Percentiles rank a stretch among this genome's conserved stretches.
Conservation (phyloP, 2,329 filamentous ascomycete genomes). For the Ophiostoma tasmaniense region DNA sequence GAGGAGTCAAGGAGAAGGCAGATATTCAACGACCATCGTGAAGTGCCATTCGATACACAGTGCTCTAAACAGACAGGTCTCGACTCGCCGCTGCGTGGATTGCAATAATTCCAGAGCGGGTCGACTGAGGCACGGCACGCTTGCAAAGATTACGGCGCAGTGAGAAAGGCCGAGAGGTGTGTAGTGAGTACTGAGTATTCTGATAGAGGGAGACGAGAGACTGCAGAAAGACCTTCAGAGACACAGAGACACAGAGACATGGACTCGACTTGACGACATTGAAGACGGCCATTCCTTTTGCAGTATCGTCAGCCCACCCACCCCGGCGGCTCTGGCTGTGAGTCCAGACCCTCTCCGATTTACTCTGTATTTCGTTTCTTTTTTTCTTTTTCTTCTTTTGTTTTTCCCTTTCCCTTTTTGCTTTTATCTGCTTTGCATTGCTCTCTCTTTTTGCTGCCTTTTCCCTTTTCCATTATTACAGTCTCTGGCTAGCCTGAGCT, state of each 20-base stretch:
- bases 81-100: background rate
- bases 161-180: background rate
- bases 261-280: background rate
- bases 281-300: slow-evolving; percentile 8
- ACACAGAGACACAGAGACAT: slow-evolving; percentile 1
- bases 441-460: background rate
- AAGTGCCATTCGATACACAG: background rate
- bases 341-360: background rate
- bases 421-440: background rate
- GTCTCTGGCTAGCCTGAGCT: background rate
- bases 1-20: background rate
- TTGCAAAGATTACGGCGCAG: background rate
- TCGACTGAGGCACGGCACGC: slow-evolving; percentile 2
- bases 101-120: background rate
- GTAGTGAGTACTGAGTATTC: too few relatives aligned
- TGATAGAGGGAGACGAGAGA: too few relatives aligned
- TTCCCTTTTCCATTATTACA: background rate
- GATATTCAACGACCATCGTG: background rate
- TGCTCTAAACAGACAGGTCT: background rate
- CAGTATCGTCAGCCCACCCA: slow-evolving; percentile 14
- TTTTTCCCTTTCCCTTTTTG: background rate
- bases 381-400: background rate
- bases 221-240: background rate
- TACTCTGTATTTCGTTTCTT: background rate
- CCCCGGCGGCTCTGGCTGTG: background rate